Evolutionary conservation across 306 rosid species (phyloP), one percentile per base, ranked within the genome.

Genomic region (Ammopiptanthus mongolicus): DNA sequence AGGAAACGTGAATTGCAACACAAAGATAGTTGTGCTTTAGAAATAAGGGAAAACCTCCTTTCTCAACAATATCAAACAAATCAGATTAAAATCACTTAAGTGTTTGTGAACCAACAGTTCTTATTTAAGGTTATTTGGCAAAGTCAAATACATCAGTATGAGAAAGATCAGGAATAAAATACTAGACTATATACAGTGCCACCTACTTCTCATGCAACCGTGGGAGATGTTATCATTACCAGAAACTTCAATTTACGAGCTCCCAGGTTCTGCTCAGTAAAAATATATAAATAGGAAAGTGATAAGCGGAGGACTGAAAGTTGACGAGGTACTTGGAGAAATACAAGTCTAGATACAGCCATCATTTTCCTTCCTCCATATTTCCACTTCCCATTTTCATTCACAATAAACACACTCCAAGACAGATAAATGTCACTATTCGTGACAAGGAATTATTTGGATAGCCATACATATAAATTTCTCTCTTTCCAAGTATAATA

Each of bases 141-240:
- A 65, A 13, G 25, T 65, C 55, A 53, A 15, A 55, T 17, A 53
- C 66, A 25, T 25, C 28, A 25, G 28, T 9, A 5, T 17, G 65
- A 14, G 65, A 77, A 57, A 57, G 41, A 46, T 58, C 69, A 44
- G 53, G 55, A 47, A 74, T 65, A 76, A 48, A 50, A 47, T 62
- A 72, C 69, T 41, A 41, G 17, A 25, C n/a, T 23, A 72, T 73
- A 60, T 60, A 44, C 65, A 29, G 42, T 58, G 48, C 69, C 9
- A 10, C 63, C 63, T 11, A 1, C 3, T 6, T 19, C 17, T 37
- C 51, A 37, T 18, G 51, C 17, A 63, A 63, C 31, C 18, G 5
- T 63, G 47, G 67, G 68, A 62, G 33, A 37, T 63, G 17, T 9
- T 42, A 37, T 63, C 51, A 22, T 18, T 23, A 37, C 37, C 18